These are phyloP conservation scores for Gastrodia elata DNA, from an alignment of 106 monocot species.

Conservation along the genomic window DNA sequence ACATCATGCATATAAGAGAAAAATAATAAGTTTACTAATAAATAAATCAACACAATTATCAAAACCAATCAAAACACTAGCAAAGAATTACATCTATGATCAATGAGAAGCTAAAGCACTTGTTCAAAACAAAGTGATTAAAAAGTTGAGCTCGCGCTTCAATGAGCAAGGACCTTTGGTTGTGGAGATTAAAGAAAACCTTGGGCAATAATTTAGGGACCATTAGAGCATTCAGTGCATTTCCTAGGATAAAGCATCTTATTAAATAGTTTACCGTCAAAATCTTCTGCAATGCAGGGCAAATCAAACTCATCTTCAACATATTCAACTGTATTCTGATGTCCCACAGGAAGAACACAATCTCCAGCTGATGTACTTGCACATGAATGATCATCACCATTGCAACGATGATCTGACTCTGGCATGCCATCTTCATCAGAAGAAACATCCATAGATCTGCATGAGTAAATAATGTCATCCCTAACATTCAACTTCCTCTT, in stretches of 20 bases:
- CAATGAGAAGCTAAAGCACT: background rate
- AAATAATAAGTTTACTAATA: background rate
- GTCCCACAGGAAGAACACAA: constrained; percentile 8
- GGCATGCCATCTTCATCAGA: constrained; percentile 21
- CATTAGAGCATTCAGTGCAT: background rate
- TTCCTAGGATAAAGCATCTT: background rate
- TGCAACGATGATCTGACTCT: constrained; percentile 7
- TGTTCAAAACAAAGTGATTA: background rate
- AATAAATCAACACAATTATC: background rate
- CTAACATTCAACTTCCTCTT: constrained; percentile 11
- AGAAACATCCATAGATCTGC: constrained; percentile 6
- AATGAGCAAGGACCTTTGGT: background rate
- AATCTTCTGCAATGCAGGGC: constrained; percentile 44
- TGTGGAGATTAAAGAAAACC: background rate
- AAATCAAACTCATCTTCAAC: constrained; percentile 74
- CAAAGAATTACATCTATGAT: background rate
- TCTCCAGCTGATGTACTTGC: constrained; percentile 12
- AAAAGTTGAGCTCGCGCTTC: background rate
- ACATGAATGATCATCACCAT: constrained; percentile 16
- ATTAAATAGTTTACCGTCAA: constrained; percentile 52
- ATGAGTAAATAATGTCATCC: constrained; percentile 17
- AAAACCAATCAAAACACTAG: background rate
- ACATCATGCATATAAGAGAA: background rate
- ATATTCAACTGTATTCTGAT: constrained; percentile 41
- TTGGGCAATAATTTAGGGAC: background rate